A percentile compares a stretch with the other conserved stretches of the same genome.
These are phyloP conservation scores for Papilionanthe hybrid DNA, from an alignment of 116 monocot genomes.

Conservation along the genomic window DNA sequence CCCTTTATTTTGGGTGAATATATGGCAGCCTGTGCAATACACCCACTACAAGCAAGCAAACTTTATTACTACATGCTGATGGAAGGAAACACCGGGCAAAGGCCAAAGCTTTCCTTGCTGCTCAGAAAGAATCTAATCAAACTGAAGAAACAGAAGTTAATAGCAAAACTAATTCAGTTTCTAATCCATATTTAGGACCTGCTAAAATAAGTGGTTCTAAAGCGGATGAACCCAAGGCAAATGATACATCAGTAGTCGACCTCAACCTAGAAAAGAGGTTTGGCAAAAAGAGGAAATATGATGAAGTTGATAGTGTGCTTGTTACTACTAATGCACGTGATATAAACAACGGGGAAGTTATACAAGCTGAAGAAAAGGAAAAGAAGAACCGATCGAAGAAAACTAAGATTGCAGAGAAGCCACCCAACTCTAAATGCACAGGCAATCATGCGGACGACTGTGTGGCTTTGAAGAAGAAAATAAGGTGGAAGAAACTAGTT, in stretches of 20 bases:
- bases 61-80: constrained; percentile 78
- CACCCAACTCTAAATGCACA: background rate
- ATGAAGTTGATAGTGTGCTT: constrained; percentile 7
- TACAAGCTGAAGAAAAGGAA: constrained; percentile 36
- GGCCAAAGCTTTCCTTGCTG: constrained; percentile 79
- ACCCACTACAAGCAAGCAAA: constrained; percentile 79
- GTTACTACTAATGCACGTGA: background rate
- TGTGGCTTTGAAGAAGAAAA: constrained; percentile 33
- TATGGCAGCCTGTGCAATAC: constrained; percentile 86
- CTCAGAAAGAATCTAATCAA: constrained; percentile 51
- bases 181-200: constrained; percentile 6
- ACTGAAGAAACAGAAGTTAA: constrained; percentile 18
- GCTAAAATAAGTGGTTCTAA: constrained; percentile 35
- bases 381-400: constrained; percentile 21
- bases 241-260: background rate
- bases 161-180: constrained; percentile 12
- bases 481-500: constrained; percentile 92
- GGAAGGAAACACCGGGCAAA: constrained; percentile 98
- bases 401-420: constrained; percentile 19
- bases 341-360: constrained; percentile 48
- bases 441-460: constrained; percentile 1
- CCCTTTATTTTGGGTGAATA: background rate
- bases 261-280: constrained; percentile 3
- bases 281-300: constrained; percentile 51
- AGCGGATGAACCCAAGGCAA: constrained; percentile 2